Evolutionary conservation across 1,284 basidiomycete genomes (phyloP).

Genomic region (Apiotrichum porosum): DNA sequence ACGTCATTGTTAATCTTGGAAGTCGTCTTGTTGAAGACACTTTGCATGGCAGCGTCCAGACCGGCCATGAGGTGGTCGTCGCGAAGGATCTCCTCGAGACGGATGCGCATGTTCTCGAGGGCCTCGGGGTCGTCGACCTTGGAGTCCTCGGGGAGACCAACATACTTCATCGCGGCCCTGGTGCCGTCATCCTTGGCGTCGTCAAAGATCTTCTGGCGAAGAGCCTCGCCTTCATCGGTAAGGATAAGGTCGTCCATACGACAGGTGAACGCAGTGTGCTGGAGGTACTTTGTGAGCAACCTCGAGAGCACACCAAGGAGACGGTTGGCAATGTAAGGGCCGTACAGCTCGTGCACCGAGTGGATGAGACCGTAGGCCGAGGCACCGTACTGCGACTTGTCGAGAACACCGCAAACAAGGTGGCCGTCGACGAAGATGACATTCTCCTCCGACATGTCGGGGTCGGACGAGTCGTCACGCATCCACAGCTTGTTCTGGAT

Average conservation of each 20-base stretch:
- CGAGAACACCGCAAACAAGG: conserved; percentile 84
- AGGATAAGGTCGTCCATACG: conserved; percentile 97
- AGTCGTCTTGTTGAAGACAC: conserved; percentile 83
- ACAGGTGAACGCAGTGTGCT: conserved; percentile 96
- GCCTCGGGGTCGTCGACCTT: conserved; percentile 61
- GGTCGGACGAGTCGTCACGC: conserved; percentile 41
- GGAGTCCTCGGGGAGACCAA: conserved; percentile 61
- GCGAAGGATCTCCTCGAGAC: conserved; percentile 87
- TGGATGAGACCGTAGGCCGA: conserved; percentile 95
- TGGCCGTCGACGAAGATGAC: conserved; percentile 92
- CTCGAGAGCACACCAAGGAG: conserved; percentile 89
- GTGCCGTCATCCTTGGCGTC: conserved; percentile 71
- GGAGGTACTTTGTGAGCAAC: conserved; percentile 93
- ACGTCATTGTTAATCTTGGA: conserved; percentile 82
- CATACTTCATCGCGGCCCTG: conserved; percentile 69
- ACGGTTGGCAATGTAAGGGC: conserved; percentile 79
- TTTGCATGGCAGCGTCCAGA: conserved; percentile 85
- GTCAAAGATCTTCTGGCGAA: conserved; percentile 65
- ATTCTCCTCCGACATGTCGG: conserved; percentile 65
- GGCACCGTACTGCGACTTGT: conserved; percentile 97
- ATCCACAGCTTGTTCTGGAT: conserved; percentile 78
- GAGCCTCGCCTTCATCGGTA: conserved; percentile 72
- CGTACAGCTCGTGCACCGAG: conserved; percentile 98
- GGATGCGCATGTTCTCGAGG: conserved; percentile 53
- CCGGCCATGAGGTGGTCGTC: conserved; percentile 98